Conservation (phyloP, 176 grass and related monocot species). For the Alloteropsis semialata region DNA sequence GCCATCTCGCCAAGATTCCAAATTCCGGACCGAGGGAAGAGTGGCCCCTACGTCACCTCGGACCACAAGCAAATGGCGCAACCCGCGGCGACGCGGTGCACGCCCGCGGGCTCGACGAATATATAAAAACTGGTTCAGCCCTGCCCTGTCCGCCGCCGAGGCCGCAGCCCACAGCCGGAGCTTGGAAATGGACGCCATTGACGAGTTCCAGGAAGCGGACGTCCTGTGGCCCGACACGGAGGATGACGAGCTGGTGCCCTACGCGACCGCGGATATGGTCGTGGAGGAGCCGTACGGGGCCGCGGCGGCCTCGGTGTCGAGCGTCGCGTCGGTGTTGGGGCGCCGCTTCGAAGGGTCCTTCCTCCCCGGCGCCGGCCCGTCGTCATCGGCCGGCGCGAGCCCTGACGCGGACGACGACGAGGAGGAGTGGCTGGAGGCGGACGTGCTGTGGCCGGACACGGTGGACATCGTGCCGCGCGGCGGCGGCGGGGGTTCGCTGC, state of each 20-base stretch:
- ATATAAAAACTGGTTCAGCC: constrained; percentile 6
- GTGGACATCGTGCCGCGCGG: neutral
- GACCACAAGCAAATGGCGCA: constrained; percentile 31
- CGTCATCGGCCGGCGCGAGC: neutral
- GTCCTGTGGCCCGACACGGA: constrained; percentile 43
- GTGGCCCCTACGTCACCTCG: constrained; percentile 33
- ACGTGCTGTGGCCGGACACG: constrained; percentile 52
- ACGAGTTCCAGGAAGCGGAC: constrained; percentile 51
- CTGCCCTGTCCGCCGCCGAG: neutral
- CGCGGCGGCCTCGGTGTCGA: neutral
- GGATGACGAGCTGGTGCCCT: neutral
- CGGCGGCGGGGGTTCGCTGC: neutral
- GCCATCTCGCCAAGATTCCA: constrained; percentile 36
- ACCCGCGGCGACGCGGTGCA: constrained; percentile 3
- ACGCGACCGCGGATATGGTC: neutral
- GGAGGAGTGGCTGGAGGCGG: constrained; percentile 44
- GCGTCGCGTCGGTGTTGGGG: neutral
- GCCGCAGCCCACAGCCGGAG: neutral
- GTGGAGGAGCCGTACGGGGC: neutral
- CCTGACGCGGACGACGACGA: neutral
- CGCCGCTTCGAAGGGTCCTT: neutral
- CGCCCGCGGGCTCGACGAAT: neutral
- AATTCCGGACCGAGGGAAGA: constrained; percentile 32
- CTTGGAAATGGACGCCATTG: constrained; percentile 16
- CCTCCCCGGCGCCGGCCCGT: neutral